Evolutionary conservation across 2,329 filamentous ascomycete species (phyloP).

Genomic region (Pestalotiopsis sp.): DNA sequence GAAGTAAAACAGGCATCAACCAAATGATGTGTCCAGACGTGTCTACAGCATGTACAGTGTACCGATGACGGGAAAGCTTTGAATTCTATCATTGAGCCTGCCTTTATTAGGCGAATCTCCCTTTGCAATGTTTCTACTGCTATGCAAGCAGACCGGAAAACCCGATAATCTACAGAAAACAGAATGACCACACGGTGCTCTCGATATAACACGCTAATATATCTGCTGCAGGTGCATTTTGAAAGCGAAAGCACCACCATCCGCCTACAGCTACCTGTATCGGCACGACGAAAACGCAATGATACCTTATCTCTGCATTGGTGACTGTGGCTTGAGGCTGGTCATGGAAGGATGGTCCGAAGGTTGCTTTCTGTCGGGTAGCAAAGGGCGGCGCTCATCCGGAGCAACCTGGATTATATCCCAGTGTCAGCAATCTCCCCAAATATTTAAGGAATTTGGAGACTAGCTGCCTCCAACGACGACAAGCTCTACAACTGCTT

Average conservation of each 20-base stretch:
- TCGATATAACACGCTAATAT: too few species aligned
- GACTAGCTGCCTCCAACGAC: not conserved
- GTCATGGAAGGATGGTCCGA: not conserved
- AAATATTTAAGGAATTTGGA: too few species aligned
- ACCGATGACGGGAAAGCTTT: too few species aligned
- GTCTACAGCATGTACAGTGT: too few species aligned
- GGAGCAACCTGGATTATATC: constrained; percentile 4
- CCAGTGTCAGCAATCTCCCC: not conserved
- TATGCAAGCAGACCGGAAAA: too few species aligned
- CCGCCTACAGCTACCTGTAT: not conserved
- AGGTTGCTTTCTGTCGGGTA: not conserved
- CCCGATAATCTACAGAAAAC: too few species aligned
- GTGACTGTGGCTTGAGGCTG: not conserved
- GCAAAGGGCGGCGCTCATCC: constrained; percentile 12
- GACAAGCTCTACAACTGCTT: not conserved
- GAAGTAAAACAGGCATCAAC: not conserved
- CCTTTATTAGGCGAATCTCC: too few species aligned
- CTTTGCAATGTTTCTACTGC: too few species aligned
- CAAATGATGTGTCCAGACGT: too few species aligned
- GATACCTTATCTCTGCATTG: not conserved
- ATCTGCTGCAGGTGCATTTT: too few species aligned
- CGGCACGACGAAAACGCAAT: not conserved
- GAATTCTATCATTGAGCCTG: not conserved
- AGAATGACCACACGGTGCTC: too few species aligned
- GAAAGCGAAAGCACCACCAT: not conserved